Evolutionary conservation across 345 rosid genomes (phyloP), one percentile per base, ranked within the genome.

Genomic region (Balakata baccata): DNA sequence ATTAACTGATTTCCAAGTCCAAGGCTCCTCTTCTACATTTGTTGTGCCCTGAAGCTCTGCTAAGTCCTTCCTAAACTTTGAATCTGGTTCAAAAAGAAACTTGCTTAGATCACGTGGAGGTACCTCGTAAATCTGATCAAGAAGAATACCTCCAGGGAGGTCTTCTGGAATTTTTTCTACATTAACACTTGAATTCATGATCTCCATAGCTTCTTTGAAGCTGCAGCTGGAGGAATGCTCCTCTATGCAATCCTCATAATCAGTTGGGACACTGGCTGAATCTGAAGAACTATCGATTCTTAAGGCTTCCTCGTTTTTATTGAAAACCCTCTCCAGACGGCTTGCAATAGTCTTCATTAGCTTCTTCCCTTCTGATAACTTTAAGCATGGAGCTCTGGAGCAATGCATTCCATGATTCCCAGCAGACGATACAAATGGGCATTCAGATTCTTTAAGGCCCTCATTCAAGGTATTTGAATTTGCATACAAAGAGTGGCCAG

Each of bases 61-160:
- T 66, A 94, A 80, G 43, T 88, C 91, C 83, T 77, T 87, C 82
- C 79, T 83, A 76, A 92, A 92, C 66, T 87, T 83, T 0, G 95
- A 92, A 81, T 80, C 81, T 12, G 97, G 93, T 5, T 79, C 82
- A 78, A 92, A 94, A 71, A 94, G 91, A 85, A 86, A 85, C 58
- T 34, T 80, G 77, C 89, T 94, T 64, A 94, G 85, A 49, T 89
- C 82, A 8, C 18, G 39, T 2, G 95, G 80, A 17, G 81, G 47
- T 41, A 86, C 76, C 7, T 69, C 20, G 74, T 89, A 87, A 38
- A 62, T 74, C 83, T 84, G 88, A 83, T 94, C 93, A 37, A 88
- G 59, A 73, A 94, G 92, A 75, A 89, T 25, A 43, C 97, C 98
- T 8, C 95, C 93, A 12, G 57, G 77, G 53, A 92, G 90, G 72